A percentile compares a stretch with the other conserved stretches of the same genome.
Conservation (phyloP, 2,329 filamentous ascomycete genomes). For the Hypoxylon sp. region DNA sequence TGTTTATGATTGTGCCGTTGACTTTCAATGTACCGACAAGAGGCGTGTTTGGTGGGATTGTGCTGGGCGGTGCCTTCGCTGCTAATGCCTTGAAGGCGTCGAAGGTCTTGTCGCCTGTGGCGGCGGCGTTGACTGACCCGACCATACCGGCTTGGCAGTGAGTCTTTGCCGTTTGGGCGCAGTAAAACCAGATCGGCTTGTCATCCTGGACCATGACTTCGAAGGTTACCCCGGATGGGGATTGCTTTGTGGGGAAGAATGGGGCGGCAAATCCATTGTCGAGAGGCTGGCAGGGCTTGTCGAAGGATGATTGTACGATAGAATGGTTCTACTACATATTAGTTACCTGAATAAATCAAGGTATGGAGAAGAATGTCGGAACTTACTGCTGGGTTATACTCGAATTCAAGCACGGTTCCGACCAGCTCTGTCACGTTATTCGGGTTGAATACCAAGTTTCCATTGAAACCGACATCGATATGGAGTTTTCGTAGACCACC, state of each 20-base stretch:
- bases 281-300: conserved; percentile 57
- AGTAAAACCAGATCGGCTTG: conserved; percentile 57
- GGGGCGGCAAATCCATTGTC: conserved; percentile 56
- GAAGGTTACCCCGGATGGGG: conserved; percentile 53
- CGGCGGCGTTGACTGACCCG: conserved; percentile 60
- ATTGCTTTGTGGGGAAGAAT: conserved; percentile 54
- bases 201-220: conserved; percentile 51
- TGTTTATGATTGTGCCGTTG: conserved; percentile 51
- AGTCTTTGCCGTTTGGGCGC: conserved; percentile 52
- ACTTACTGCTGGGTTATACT: conserved; percentile 53
- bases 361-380: not conserved
- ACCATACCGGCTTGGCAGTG: conserved; percentile 62
- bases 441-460: conserved; percentile 52
- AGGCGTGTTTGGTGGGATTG: conserved; percentile 53
- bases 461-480: conserved; percentile 54
- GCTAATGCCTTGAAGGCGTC: conserved; percentile 55
- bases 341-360: not conserved
- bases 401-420: conserved; percentile 54
- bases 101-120: conserved; percentile 54
- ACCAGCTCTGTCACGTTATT: conserved; percentile 53
- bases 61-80: conserved; percentile 52
- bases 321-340: conserved; percentile 52
- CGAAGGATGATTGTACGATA: conserved; percentile 57
- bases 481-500: conserved; percentile 53
- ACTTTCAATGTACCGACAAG: conserved; percentile 54